Base-by-base conservation (phyloP, 805 yeast genomes). In the Schwanniomyces pseudopolymorphus region DNA sequence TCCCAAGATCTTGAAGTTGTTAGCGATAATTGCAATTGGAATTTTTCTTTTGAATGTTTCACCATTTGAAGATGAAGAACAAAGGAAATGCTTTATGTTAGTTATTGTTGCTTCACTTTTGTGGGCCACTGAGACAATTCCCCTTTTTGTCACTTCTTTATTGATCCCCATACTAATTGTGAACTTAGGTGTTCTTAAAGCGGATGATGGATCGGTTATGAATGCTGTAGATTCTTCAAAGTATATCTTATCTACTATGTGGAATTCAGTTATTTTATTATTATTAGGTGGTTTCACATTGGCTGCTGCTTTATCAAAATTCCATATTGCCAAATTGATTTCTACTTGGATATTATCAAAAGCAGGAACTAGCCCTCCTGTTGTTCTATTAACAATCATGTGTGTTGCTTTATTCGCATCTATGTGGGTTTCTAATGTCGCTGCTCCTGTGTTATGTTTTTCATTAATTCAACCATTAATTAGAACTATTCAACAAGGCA, bases 91-190 rank as follows among this genome's bases (percentile, higher is more conserved):
- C 67, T 78, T 92, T 61, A 96, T 97, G 0, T 71, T 92, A 4
- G 75, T 94, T 39, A 76, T 87, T 3, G 81, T 88, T 55, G 84
- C 96, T 1, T 90, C 97, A 0, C 60, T 91, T 42, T 70, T 91
- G 21, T 92, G 98, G 99, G 97, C 98, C 0, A 88, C 97, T 9
- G 99, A 92, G 61, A 81, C 96, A 0, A 81, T 92, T 52, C 98
- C 98, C 5, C 71, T 92, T 37, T 94, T 89, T 66, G 95, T 87
- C 13, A 92, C 99, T 1, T 85, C 97, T 0, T 64, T 92, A 46
- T 58, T 89, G 31, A 80, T 94, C 16, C 99, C 99, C 1, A 70
- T 92, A 39, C 68, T 92, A 43, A 81, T 89, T 35, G 96, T 94
- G 1, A 64, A 83, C 0, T 73, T 89, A 17, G 79, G 83, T 3